Evolutionary conservation across 1,139 yeast species (phyloP).

Genomic region (Suhomyces taliae): DNA sequence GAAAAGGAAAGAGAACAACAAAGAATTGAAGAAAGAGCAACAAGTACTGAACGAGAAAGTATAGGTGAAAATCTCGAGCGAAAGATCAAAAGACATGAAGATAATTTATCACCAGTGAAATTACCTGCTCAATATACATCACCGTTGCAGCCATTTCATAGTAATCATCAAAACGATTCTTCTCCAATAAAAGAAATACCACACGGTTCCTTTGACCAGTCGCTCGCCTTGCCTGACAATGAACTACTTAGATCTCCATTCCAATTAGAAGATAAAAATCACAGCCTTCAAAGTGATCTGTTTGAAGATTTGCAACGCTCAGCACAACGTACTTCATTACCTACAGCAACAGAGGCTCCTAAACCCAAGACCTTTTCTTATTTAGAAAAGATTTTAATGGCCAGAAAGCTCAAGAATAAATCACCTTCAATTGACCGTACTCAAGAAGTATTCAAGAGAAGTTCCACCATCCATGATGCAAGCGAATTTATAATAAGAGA

Average conservation of each 20-base stretch:
- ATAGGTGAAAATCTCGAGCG: no score
- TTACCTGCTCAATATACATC: neutral
- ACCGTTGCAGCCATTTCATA: neutral
- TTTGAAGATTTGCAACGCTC: conserved; percentile 1
- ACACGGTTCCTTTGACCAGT: neutral
- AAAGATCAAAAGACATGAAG: no score
- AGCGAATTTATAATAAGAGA: neutral
- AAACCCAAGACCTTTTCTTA: conserved; percentile 22
- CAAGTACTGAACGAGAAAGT: conserved; percentile 7
- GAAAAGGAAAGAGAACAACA: conserved; percentile 19
- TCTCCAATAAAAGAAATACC: neutral
- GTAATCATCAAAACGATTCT: neutral
- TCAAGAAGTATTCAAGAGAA: neutral
- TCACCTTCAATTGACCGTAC: neutral
- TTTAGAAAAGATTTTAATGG: conserved; percentile 30
- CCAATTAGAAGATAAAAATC: conserved; percentile 2
- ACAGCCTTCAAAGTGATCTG: conserved; percentile 1
- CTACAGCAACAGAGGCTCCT: neutral
- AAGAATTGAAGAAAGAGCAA: neutral
- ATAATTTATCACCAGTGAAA: neutral
- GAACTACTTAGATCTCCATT: conserved; percentile 14
- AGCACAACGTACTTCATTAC: neutral
- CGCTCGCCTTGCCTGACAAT: neutral
- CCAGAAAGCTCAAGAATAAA: conserved; percentile 12
- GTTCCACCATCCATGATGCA: no score